Evolutionary conservation across 2,329 filamentous ascomycete genomes (phyloP), one percentile per base, ranked within the genome.

Genomic region (Colletotrichum orchidophilum): DNA sequence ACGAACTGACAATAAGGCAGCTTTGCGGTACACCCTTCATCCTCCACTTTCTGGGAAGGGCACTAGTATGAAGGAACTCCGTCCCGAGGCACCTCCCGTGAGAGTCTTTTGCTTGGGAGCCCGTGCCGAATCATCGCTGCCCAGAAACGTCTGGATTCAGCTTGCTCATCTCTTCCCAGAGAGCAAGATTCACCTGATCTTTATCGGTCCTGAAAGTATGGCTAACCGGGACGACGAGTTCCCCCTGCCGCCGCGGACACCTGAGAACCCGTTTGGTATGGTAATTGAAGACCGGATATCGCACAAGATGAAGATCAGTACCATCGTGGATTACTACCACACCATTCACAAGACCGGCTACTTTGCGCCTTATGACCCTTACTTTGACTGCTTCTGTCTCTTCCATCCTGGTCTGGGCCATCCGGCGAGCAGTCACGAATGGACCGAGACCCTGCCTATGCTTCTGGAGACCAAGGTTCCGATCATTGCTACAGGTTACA

Each of bases 321-420:
- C 97, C 0, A 97, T 95, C 78, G 96, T 98, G 62, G 96, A 99
- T 76, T 98, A 99, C 84, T 99, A 97, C 85, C 96, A 99, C 82
- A 98, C 94, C 2, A 90, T 99, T 76, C 96, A 99, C 84, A 91
- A 95, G 80, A 93, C 96, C 0, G 93, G 94, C 58, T 89, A 95
- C 79, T 99, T 98, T 84, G 91, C 93, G 69, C 96, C 97, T 0
- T 98, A 97, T 79, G 96, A 99, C 79, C 96, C 96, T 1, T 99
- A 99, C 84, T 97, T 99, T 81, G 96, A 99, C 85, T 96, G 94
- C 81, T 97, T 99, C 79, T 91, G 99, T 77, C 88, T 98, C 62
- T 99, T 98, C 87, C 97, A 99, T 78, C 97, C 97, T 0, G 97
- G 97, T 9, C 88, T 99, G 21, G 97, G 96, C 13, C 96, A 99